These are phyloP conservation scores for Pythium myriotylum DNA, from an alignment of 352 stramenopile species.

Conservation along the genomic window DNA sequence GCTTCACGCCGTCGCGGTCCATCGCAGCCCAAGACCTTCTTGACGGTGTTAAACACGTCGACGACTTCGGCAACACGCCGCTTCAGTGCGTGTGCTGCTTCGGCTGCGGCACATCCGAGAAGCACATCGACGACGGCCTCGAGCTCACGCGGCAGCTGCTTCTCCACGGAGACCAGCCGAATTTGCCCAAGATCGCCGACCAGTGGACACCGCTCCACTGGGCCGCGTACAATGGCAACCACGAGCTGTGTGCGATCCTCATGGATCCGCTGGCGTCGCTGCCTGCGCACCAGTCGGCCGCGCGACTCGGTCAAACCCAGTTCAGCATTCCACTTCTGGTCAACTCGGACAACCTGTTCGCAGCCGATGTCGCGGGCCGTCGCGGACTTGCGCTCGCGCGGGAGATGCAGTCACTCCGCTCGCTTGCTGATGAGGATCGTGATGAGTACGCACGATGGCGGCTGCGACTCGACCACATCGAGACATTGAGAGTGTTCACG, in stretches of 20 bases:
- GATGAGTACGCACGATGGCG: conserved; percentile 55
- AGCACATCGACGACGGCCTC: conserved; percentile 66
- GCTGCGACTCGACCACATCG: conserved; percentile 60
- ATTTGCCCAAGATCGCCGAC: conserved; percentile 66
- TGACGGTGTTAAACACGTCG: conserved; percentile 47
- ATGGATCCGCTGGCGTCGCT: conserved; percentile 35
- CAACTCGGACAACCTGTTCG: conserved; percentile 58
- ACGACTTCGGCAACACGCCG: conserved; percentile 81
- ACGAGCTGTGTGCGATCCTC: conserved; percentile 60
- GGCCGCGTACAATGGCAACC: conserved; percentile 75
- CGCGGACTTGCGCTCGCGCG: conserved; percentile 47
- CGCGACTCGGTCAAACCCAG: conserved; percentile 43
- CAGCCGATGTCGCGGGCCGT: conserved; percentile 65
- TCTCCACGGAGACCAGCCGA: conserved; percentile 66
- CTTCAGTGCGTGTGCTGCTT: conserved; percentile 82
- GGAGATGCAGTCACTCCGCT: conserved; percentile 42
- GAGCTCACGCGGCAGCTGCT: conserved; percentile 67
- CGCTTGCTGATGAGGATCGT: conserved; percentile 1
- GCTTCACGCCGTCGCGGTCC: conserved; percentile 41
- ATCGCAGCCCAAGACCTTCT: conserved; percentile 54
- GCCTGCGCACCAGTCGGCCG: conserved; percentile 6
- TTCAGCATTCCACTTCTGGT: conserved; percentile 58
- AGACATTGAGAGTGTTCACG: conserved; percentile 48
- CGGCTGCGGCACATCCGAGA: conserved; percentile 59
- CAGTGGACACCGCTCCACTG: conserved; percentile 79